phyloP scores from a whole-genome alignment of 805 yeast genomes.

The Alloascoidea africana region DNA sequence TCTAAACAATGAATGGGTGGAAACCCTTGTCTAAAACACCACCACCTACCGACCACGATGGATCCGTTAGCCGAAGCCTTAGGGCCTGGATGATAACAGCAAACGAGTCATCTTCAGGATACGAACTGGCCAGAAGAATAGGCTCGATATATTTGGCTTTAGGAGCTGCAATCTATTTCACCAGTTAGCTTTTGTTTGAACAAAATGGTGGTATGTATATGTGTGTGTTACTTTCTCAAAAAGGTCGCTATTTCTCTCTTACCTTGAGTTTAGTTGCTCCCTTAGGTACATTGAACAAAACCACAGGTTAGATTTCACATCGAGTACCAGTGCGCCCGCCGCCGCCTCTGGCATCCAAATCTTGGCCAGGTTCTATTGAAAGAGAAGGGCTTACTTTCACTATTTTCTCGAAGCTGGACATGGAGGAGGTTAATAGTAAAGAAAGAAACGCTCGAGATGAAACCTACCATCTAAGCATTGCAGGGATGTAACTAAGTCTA shows the following conservation, averaged over 20 bases:
- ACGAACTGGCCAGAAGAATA: conserved; percentile 33
- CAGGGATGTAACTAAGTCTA: no score
- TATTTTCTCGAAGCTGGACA: neutral
- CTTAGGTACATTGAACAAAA: no score
- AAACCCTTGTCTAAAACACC: no score
- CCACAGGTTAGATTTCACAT: no score
- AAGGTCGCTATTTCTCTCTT: neutral
- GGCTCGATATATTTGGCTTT: conserved; percentile 77
- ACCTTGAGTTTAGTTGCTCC: neutral
- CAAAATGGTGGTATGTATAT: neutral
- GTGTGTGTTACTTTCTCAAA: neutral
- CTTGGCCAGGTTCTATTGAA: no score
- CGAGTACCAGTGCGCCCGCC: neutral
- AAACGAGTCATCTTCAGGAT: conserved; percentile 29
- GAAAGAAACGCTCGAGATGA: neutral
- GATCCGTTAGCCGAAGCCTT: conserved; percentile 39
- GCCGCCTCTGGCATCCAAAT: no score
- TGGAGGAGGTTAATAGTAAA: no score
- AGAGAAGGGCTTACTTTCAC: neutral
- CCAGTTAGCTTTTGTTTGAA: neutral
- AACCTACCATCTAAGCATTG: no score
- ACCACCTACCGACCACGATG: conserved; percentile 62
- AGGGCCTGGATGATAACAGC: conserved; percentile 45
- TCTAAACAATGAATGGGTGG: no score
- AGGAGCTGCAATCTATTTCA: conserved; percentile 48